Base-by-base conservation (phyloP, 768 basidiomycete genomes). In the Dacryopinax spathularia region DNA sequence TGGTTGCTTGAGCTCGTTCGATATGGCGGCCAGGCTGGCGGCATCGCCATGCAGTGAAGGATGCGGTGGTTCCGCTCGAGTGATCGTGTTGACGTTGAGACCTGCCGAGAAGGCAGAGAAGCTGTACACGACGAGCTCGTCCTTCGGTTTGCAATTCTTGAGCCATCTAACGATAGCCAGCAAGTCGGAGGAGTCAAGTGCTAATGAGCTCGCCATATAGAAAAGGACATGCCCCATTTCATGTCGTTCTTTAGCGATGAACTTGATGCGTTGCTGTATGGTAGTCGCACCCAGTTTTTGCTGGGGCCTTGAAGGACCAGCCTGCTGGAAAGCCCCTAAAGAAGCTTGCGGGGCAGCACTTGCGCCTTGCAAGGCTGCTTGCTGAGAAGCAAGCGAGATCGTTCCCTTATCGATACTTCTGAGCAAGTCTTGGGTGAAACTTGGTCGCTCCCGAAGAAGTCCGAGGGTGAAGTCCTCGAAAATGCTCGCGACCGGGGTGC, bases 81-180 rank as follows among this genome's bases (percentile, higher is more conserved):
- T 74, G 65, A 82, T 82, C 62, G 75, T 81, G 20, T 77, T 9
- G 72, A 62, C 1, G 79, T 91, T 86, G 66, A 93, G 82, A 7
- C 83, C 79, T 31, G 81, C 78, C 60, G 91, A 80, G 61, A 85
- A 72, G 15, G 86, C 73, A 13, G 83, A 78, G 61, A 93, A 79
- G 62, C 89, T 68, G 71, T 90, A 88, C 72, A 80, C 83, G 0
- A 82, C 80, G 76, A 88, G 82, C 20, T 83, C 72, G 66, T 90
- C 86, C 60, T 82, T 82, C n/a, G 84, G 79, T 66, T 84, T 82
- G 18, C 81, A 76, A 7, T 62, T 62, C 9, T 68, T 56, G 18
- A 91, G 77, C 86, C 90, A 89, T 60, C 88, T 83, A n/a, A 88
- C 75, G 29, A 87, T 73, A 41, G 73, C 73, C 68, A 82, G 81